Evolutionary conservation across 768 basidiomycete genomes (phyloP).

Genomic region (Boletus fagicola): DNA sequence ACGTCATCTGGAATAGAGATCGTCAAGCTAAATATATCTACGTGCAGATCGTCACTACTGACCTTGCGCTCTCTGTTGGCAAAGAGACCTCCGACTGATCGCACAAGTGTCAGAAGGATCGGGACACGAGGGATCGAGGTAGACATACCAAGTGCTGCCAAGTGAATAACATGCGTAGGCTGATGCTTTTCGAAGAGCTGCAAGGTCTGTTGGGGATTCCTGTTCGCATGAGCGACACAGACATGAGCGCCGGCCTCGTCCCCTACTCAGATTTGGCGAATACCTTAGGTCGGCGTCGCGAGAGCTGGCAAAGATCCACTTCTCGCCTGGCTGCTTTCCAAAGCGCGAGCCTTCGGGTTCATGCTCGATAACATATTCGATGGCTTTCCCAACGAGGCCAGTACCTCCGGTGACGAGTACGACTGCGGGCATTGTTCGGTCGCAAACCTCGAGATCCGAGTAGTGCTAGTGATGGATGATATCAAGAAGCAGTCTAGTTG

Average conservation of each 20-base stretch:
- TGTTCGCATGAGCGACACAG: conserved; percentile 28
- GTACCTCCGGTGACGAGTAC: conserved; percentile 83
- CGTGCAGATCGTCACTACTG: conserved; percentile 4
- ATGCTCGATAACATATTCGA: conserved; percentile 72
- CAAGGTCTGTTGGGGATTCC: conserved; percentile 67
- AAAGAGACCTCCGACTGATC: conserved; percentile 87
- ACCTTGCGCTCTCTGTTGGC: conserved; percentile 95
- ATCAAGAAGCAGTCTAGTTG: neutral
- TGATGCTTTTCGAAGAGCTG: conserved; percentile 86
- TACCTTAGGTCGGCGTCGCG: conserved; percentile 86
- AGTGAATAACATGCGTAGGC: conserved; percentile 95
- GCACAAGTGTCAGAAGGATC: conserved; percentile 7
- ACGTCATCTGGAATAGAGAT: conserved; percentile 58
- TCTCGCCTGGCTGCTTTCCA: conserved; percentile 72
- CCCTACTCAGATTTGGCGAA: neutral
- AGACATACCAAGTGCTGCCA: conserved; percentile 82
- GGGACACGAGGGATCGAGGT: neutral
- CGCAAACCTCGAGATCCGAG: neutral
- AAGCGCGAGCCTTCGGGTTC: conserved; percentile 79
- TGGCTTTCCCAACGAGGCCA: conserved; percentile 85
- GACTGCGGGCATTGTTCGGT: conserved; percentile 38
- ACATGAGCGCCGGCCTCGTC: conserved; percentile 1
- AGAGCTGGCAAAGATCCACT: conserved; percentile 81
- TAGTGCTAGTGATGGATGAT: neutral
- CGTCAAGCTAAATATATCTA: conserved; percentile 1